Evolutionary conservation across 1,284 basidiomycete species (phyloP).

Genomic region (Schizopora paradoxa): DNA sequence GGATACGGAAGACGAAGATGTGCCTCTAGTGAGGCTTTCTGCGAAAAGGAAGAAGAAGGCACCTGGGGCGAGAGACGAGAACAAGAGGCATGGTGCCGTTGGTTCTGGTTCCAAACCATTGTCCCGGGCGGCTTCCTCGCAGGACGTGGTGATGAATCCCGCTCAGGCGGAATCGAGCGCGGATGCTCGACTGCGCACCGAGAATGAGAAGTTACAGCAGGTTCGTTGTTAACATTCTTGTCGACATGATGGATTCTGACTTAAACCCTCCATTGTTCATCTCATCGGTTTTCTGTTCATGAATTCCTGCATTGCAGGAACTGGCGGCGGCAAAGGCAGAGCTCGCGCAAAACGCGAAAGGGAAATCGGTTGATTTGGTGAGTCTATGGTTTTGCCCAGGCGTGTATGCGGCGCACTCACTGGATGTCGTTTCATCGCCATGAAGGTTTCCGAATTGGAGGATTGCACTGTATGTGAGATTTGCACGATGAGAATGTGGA

Average conservation of each 20-base stretch:
- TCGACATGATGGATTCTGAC: background rate
- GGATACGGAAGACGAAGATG: constrained; percentile 1
- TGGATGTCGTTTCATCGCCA: background rate
- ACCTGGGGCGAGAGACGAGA: no score
- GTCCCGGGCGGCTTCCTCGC: no score
- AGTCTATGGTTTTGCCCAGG: background rate
- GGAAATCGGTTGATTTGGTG: background rate
- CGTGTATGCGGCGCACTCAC: background rate
- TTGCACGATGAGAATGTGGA: constrained; percentile 12
- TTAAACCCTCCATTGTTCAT: background rate
- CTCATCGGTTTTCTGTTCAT: background rate
- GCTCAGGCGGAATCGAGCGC: background rate
- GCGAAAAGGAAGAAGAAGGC: background rate
- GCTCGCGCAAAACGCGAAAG: background rate
- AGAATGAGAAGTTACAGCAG: constrained; percentile 8
- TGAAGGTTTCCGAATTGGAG: constrained; percentile 7
- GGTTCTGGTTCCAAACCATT: no score
- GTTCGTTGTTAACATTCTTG: background rate
- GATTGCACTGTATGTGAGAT: constrained; percentile 9
- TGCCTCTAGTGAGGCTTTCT: background rate
- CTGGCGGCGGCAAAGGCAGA: background rate
- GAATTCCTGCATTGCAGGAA: background rate
- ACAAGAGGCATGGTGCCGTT: no score
- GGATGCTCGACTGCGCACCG: background rate
- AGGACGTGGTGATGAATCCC: background rate